A percentile compares a stretch with the other conserved stretches of the same genome.
Evolutionary conservation across 768 basidiomycete genomes (phyloP).

Genomic region (Tylopilus plumbeoviolaceoides): DNA sequence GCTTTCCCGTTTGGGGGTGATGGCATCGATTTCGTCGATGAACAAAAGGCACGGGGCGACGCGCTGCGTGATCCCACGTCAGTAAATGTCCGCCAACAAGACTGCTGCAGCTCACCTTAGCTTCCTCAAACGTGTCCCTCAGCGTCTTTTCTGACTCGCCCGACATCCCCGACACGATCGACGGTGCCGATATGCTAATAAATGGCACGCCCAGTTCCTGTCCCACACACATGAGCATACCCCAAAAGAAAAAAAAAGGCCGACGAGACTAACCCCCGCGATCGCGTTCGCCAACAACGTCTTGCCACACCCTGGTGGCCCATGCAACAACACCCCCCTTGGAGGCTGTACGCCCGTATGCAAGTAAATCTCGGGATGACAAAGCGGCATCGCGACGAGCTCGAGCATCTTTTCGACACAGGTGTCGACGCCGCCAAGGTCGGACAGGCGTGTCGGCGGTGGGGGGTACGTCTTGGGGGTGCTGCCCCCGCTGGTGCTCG

Average conservation of each 20-base stretch:
- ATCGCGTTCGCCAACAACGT: slow-evolving; percentile 92
- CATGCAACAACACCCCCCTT: slow-evolving; percentile 87
- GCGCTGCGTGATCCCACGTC: slow-evolving; percentile 43
- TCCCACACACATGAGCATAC: not conserved
- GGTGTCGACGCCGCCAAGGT: slow-evolving; percentile 81
- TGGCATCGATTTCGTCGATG: slow-evolving; percentile 97
- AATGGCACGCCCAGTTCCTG: slow-evolving; percentile 93
- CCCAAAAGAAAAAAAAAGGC: not conserved
- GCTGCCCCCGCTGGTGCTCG: slow-evolving; percentile 9
- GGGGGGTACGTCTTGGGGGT: slow-evolving; percentile 48
- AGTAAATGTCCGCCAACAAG: not conserved
- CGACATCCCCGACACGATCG: slow-evolving; percentile 96
- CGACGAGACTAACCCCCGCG: slow-evolving; percentile 66
- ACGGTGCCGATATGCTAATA: slow-evolving; percentile 91
- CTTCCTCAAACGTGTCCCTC: slow-evolving; percentile 95
- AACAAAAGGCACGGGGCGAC: slow-evolving; percentile 91
- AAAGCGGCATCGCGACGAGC: slow-evolving; percentile 92
- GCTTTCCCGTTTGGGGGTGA: slow-evolving; percentile 96
- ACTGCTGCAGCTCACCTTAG: slow-evolving; percentile 56
- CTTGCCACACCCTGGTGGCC: slow-evolving; percentile 97
- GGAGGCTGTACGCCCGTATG: slow-evolving; percentile 93
- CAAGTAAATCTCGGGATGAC: slow-evolving; percentile 92
- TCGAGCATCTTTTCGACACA: slow-evolving; percentile 93
- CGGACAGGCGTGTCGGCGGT: slow-evolving; percentile 71
- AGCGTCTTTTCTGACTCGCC: slow-evolving; percentile 98